Conservation (phyloP, 768 basidiomycete genomes). For the Suillus brevipes region DNA sequence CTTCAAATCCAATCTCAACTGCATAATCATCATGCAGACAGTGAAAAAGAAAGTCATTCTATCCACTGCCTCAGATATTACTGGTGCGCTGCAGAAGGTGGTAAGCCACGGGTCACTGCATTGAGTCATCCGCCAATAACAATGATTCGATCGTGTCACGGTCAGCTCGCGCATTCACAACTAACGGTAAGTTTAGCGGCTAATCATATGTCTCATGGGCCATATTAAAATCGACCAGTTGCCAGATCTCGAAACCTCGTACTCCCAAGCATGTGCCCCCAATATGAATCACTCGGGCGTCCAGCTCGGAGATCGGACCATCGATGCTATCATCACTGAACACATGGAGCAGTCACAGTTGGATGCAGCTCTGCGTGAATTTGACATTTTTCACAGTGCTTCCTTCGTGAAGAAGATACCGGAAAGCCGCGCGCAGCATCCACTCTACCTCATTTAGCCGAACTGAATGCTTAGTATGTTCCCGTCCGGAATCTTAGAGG, state of each 20-base stretch:
- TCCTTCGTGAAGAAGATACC: slow-evolving; percentile 83
- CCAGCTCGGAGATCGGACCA: slow-evolving; percentile 12
- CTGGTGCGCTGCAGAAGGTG: not conserved
- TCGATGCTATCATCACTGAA: slow-evolving; percentile 19
- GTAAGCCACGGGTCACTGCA: not conserved
- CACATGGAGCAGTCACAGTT: slow-evolving; percentile 19
- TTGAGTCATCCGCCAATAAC: not conserved
- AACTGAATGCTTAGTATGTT: slow-evolving; percentile 95
- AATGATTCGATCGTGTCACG: not conserved
- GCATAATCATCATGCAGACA: not conserved
- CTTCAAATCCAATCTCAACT: too few relatives aligned
- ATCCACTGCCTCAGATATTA: not conserved
- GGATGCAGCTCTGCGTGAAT: slow-evolving; percentile 9
- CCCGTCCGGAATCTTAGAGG: slow-evolving; percentile 89
- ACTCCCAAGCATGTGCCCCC: slow-evolving; percentile 5
- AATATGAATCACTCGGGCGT: slow-evolving; percentile 17
- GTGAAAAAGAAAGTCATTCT: not conserved
- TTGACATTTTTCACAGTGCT: slow-evolving; percentile 69
- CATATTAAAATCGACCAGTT: slow-evolving; percentile 4
- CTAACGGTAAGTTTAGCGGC: not conserved
- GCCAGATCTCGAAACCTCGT: slow-evolving; percentile 19
- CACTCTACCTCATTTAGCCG: slow-evolving; percentile 84
- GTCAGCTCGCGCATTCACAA: not conserved
- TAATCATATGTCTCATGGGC: not conserved
- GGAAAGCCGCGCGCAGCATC: slow-evolving; percentile 87